phyloP scores from a whole-genome alignment of 2,329 filamentous ascomycete species.

The Penicillium fuscoglaucum region DNA sequence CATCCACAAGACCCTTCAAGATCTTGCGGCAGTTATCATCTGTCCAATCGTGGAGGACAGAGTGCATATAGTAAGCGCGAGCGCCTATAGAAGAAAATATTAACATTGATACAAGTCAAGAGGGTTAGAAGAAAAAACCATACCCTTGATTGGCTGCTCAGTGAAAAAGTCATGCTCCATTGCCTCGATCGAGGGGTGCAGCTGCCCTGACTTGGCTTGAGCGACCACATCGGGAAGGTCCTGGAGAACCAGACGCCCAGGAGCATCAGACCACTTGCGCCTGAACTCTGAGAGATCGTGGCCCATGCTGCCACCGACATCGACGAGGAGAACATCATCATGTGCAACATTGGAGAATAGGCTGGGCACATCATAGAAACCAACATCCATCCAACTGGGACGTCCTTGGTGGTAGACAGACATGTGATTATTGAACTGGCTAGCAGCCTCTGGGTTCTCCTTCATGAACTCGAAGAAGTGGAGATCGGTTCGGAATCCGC shows the following conservation, averaged over 20 bases:
- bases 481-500: slow-evolving; percentile 28
- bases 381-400: slow-evolving; percentile 33
- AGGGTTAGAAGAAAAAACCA: background rate
- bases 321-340: slow-evolving; percentile 38
- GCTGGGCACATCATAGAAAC: slow-evolving; percentile 32
- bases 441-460: slow-evolving; percentile 19
- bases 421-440: slow-evolving; percentile 34
- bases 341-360: slow-evolving; percentile 13
- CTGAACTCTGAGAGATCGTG: slow-evolving; percentile 45
- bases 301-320: slow-evolving; percentile 47
- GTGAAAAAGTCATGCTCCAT: slow-evolving; percentile 52
- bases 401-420: slow-evolving; percentile 29
- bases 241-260: slow-evolving; percentile 51
- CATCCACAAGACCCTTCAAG: slow-evolving; percentile 21
- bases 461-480: slow-evolving; percentile 33
- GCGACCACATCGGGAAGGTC: slow-evolving; percentile 47
- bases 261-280: slow-evolving; percentile 37
- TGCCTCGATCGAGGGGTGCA: slow-evolving; percentile 23
- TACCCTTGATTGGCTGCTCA: slow-evolving; percentile 49
- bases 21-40: slow-evolving; percentile 32
- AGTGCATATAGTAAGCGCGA: slow-evolving; percentile 38
- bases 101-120: background rate
- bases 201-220: slow-evolving; percentile 19
- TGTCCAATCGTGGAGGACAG: slow-evolving; percentile 37
- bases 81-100: slow-evolving; percentile 24